Percentiles rank a stretch among this genome's conserved stretches.
Conservation (phyloP, 345 rosid genomes). For the Eucalyptus sp. region DNA sequence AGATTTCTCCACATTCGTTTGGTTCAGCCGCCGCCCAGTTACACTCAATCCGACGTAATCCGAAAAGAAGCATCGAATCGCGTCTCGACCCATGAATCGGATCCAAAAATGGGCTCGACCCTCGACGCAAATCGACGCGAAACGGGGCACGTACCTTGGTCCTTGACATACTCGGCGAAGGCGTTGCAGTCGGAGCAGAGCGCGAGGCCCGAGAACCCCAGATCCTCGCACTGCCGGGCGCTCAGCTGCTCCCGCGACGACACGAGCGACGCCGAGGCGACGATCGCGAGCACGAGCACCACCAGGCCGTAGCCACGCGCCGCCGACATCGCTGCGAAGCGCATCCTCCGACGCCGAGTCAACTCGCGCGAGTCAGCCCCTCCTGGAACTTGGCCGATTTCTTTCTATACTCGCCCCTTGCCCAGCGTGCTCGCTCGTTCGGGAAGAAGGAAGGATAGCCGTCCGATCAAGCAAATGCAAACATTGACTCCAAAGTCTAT, state of each 20-base stretch:
- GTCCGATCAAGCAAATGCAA: background rate
- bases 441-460: background rate
- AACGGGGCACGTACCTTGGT: slow-evolving; percentile 40
- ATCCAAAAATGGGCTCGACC: background rate
- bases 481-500: background rate
- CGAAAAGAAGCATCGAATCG: background rate
- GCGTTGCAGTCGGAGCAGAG: slow-evolving; percentile 94
- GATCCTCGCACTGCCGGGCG: slow-evolving; percentile 65
- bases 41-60: background rate
- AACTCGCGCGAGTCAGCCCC: background rate
- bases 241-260: slow-evolving; percentile 51
- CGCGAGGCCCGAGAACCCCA: slow-evolving; percentile 93
- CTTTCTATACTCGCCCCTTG: background rate
- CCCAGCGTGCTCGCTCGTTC: background rate
- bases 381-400: background rate
- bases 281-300: background rate
- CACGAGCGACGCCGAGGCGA: background rate
- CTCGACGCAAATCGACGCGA: background rate
- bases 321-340: background rate
- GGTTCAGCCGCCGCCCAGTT: background rate
- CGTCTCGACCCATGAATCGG: background rate
- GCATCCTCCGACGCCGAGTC: background rate
- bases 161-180: slow-evolving; percentile 79
- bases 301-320: background rate
- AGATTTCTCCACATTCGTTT: background rate